Evolutionary conservation across 345 rosid species (phyloP).

Genomic region (Gossypium australe): DNA sequence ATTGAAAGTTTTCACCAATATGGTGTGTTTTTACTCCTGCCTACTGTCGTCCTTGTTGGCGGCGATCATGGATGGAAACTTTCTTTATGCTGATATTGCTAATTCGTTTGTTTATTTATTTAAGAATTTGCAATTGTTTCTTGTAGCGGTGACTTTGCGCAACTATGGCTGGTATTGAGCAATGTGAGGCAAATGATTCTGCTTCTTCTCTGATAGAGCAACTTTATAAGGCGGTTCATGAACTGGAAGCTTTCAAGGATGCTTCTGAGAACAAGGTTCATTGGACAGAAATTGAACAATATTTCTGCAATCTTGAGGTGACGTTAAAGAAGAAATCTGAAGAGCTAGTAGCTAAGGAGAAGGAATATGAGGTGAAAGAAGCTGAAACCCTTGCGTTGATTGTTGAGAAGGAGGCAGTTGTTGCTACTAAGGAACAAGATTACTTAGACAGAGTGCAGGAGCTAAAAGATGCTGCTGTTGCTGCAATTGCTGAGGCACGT

Average conservation of each 20-base stretch:
- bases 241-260: constrained; percentile 34
- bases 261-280: constrained; percentile 27
- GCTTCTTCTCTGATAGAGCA: constrained; percentile 36
- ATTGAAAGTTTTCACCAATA: background rate
- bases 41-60: background rate
- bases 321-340: constrained; percentile 31
- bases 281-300: constrained; percentile 49
- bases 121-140: background rate
- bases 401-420: constrained; percentile 39
- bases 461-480: constrained; percentile 55
- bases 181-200: constrained; percentile 20
- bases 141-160: constrained; percentile 14
- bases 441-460: constrained; percentile 51
- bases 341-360: constrained; percentile 48
- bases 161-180: constrained; percentile 24
- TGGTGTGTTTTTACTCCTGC: background rate
- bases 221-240: constrained; percentile 34
- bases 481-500: constrained; percentile 39
- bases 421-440: constrained; percentile 49
- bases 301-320: constrained; percentile 37
- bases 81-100: background rate
- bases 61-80: background rate
- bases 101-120: constrained; percentile 1
- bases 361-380: constrained; percentile 40
- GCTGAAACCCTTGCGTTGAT: constrained; percentile 30